Conservation (phyloP, 2,329 filamentous ascomycete genomes). For the Proliferodiscus dingleyae region DNA sequence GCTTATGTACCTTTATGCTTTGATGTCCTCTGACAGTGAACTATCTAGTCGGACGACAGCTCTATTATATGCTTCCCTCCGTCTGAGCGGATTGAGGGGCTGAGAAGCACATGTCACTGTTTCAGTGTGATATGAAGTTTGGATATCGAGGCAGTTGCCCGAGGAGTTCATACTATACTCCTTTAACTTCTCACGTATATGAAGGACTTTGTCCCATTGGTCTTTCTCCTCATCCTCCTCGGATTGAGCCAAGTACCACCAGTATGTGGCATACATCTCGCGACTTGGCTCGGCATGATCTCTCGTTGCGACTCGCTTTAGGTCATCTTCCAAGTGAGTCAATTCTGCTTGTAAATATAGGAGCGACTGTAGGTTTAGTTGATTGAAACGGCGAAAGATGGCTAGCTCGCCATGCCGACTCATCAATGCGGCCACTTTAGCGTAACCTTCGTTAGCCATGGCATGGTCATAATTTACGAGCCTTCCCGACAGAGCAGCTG, state of each 20-base stretch:
- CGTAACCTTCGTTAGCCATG: conserved; percentile 1
- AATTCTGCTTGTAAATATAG: conserved; percentile 32
- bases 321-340: conserved; percentile 20
- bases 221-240: conserved; percentile 2
- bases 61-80: too few relatives aligned
- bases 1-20: not conserved
- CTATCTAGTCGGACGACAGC: too few relatives aligned
- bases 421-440: conserved; percentile 27
- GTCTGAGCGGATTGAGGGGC: not conserved
- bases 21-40: too few relatives aligned
- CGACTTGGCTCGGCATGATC: conserved; percentile 9
- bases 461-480: too few relatives aligned
- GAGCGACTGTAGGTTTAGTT: conserved; percentile 26
- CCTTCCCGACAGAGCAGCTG: too few relatives aligned
- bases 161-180: conserved; percentile 20
- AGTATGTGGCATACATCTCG: conserved; percentile 12
- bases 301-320: conserved; percentile 6
- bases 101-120: too few relatives aligned
- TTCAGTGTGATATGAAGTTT: too few relatives aligned
- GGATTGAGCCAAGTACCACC: conserved; percentile 17
- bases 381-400: conserved; percentile 28
- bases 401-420: conserved; percentile 23
- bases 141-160: too few relatives aligned
- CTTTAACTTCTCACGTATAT: conserved; percentile 19
- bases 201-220: conserved; percentile 19